Base-by-base conservation (phyloP, 164 flowering plant species). In the Kingdonia uniflora region DNA sequence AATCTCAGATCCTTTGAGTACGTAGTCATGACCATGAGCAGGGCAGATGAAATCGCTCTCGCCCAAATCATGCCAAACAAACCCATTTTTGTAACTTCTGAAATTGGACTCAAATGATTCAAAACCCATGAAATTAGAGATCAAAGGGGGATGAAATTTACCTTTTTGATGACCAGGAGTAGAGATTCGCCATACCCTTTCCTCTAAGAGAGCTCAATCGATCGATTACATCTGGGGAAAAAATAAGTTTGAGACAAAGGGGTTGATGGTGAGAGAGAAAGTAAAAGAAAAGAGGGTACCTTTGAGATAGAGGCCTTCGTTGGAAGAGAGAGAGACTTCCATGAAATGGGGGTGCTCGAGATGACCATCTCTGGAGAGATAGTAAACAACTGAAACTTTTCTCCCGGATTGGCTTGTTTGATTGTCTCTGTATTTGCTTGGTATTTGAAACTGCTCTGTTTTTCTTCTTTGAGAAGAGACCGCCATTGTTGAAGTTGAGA, bases 271-370 rank as follows among this genome's bases (percentile, higher is more conserved):
- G n/a, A n/a, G n/a, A n/a, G n/a, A n/a, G n/a, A n/a, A n/a, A n/a
- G n/a, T n/a, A n/a, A n/a, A n/a, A n/a, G n/a, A n/a, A n/a, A n/a
- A n/a, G n/a, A n/a, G n/a, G n/a, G n/a, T 49, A 70, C 67, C 67
- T 66, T 38, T 70, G 19, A 84, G 96, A 62, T 68, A 80, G 49
- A 87, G 89, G 14, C 95, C 91, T 10, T 80, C 71, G 16, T 67
- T 46, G 13, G 88, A 75, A n/a, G 96, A 84, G 51, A 86, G 82
- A 54, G 95, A 74, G 38, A 88, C 95, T 55, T 92, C 99, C 65
- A 88, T 80, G 79, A 86, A 89, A 71, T 88, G 99, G 14, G 99
- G 97, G 48, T 92, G 92, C 44, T 92, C 92, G 14, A 89, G 95
- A 58, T 81, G 89, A 21, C 99, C 95, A 47, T 86, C 84, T 21